These are phyloP conservation scores for Monilinia fructicola DNA, from an alignment of 2,329 filamentous ascomycete genomes.

Conservation along the genomic window DNA sequence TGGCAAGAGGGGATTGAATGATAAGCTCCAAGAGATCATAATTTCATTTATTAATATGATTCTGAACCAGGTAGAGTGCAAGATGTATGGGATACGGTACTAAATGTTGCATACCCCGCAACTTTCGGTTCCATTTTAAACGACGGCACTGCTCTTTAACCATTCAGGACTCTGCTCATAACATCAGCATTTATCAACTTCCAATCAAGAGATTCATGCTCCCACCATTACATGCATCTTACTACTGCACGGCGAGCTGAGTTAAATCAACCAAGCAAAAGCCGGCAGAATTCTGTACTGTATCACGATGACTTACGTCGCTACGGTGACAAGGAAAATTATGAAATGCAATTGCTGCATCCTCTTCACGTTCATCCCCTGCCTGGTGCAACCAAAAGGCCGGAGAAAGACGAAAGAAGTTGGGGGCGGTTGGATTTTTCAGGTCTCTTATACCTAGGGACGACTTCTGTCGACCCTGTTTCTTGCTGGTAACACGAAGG, in stretches of 20 bases:
- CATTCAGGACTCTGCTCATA: slow-evolving; percentile 16
- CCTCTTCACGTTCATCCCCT: slow-evolving; percentile 21
- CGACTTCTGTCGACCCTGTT: slow-evolving; percentile 1
- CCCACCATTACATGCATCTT: slow-evolving; percentile 23
- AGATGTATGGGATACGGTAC: slow-evolving; percentile 14
- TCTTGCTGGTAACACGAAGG: slow-evolving; percentile 12
- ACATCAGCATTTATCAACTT: slow-evolving; percentile 11
- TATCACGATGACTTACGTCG: slow-evolving; percentile 13
- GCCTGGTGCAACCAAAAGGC: slow-evolving; percentile 14
- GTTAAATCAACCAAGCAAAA: slow-evolving; percentile 18
- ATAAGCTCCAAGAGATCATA: slow-evolving; percentile 6
- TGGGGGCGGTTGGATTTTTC: neutral
- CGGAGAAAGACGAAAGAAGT: slow-evolving; percentile 12
- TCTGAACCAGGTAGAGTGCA: neutral
- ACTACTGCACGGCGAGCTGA: slow-evolving; percentile 20
- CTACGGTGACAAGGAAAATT: slow-evolving; percentile 14
- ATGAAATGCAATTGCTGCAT: slow-evolving; percentile 19
- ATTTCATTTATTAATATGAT: slow-evolving; percentile 12
- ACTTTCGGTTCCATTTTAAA: slow-evolving; percentile 22
- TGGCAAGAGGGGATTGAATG: neutral
- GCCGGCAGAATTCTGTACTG: slow-evolving; percentile 20
- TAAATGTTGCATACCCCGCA: slow-evolving; percentile 24
- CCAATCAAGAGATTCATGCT: slow-evolving; percentile 19
- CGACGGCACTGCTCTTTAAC: slow-evolving; percentile 20
- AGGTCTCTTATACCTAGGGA: slow-evolving; percentile 7